Evolutionary conservation across 169 alveolate species (phyloP), one percentile per base, ranked within the genome.

Genomic region (Plasmodium malariae): DNA sequence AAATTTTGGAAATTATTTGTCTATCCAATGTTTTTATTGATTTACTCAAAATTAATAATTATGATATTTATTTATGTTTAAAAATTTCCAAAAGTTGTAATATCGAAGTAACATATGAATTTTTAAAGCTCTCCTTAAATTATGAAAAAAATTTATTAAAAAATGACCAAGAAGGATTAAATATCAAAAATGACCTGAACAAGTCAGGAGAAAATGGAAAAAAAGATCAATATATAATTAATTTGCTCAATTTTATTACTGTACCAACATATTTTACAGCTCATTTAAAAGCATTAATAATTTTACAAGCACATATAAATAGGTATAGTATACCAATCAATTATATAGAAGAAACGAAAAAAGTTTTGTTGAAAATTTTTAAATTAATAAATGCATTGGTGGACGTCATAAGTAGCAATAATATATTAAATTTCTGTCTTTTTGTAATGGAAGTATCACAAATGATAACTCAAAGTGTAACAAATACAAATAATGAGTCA

Each of bases 391-490:
- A 98, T 92, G 99, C 99, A 5, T 91, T 99, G 95, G 99, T 99
- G 21, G 99, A 99, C 89, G 99, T 99, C 57, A 96, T 98, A 5
- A 94, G 98, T 85, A 96, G 98, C 68, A 95, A 97, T 93, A 98
- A 98, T 51, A 97, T 98, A 97, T 96, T 98, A 87, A 94, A 94
- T 40, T 98, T 99, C 37, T 98, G 99, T 32, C 80, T 99, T 28
- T 93, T 95, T 60, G 97, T 98, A n/a, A 98, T 99, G 99, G 99
- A 97, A 69, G 93, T 98, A 21, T 95, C 98, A 80, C 99, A 99
- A 92, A 97, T 98, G 98, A 86, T 98, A 28, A 98, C 98, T 34
- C 99, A 99, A 96, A 99, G 99, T 49, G 70, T 99, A 59, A 83
- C 40, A 69, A 94, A 97, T 93, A 95, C 96, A 48, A n/a, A n/a